These are phyloP conservation scores for Boletus rufocinnamomeus DNA, from an alignment of 768 basidiomycete genomes.

Conservation along the genomic window DNA sequence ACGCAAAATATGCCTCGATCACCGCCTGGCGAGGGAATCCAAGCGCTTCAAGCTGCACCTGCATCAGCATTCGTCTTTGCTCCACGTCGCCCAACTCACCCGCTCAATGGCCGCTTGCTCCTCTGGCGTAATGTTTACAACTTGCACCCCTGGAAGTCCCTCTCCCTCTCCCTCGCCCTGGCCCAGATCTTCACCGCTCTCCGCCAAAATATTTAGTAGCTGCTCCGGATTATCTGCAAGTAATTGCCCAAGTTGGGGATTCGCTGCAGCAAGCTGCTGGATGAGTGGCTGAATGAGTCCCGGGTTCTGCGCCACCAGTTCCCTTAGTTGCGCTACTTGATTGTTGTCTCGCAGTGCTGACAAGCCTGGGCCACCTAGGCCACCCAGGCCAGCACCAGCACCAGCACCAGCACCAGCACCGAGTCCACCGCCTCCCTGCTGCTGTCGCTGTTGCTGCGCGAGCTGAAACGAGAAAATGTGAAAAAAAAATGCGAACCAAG, in stretches of 20 bases:
- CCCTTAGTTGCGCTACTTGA: conserved; percentile 70
- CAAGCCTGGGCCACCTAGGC: conserved; percentile 40
- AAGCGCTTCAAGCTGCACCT: conserved; percentile 71
- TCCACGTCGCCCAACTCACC: conserved; percentile 49
- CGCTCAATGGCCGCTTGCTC: conserved; percentile 88
- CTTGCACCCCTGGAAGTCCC: conserved; percentile 32
- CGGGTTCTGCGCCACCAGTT: conserved; percentile 77
- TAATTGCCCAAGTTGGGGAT: conserved; percentile 73
- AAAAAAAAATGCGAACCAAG: background rate
- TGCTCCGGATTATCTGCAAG: conserved; percentile 73
- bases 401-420: background rate
- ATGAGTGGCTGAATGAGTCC: conserved; percentile 74
- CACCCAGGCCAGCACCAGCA: conserved; percentile 6
- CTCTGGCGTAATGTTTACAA: conserved; percentile 80
- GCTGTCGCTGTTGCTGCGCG: conserved; percentile 56
- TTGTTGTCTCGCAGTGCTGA: conserved; percentile 60
- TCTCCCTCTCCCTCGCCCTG: conserved; percentile 45
- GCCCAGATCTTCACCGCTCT: conserved; percentile 40
- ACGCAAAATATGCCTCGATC: conserved; percentile 91
- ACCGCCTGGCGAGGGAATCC: conserved; percentile 83
- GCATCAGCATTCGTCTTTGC: conserved; percentile 5
- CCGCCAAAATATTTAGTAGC: conserved; percentile 63
- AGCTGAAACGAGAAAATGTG: conserved; percentile 45
- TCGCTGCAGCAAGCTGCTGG: conserved; percentile 73
- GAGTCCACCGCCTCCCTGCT: conserved; percentile 31